Conservation (phyloP, 768 basidiomycete species). For the Russula dissimulans region DNA sequence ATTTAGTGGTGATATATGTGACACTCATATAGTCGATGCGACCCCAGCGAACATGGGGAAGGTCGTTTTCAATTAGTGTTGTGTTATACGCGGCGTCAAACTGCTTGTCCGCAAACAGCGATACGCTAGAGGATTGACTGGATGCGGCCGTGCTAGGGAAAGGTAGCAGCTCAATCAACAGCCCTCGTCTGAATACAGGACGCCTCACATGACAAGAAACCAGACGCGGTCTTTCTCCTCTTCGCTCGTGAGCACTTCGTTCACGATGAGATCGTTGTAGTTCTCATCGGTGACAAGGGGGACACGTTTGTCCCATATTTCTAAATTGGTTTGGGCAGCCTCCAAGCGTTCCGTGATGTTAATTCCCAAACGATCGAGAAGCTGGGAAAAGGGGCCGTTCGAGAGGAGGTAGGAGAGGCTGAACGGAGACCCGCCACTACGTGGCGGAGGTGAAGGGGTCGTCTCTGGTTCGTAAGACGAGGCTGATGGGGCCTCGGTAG, state of each 20-base stretch:
- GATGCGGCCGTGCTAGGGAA: conserved; percentile 45
- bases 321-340: conserved; percentile 25
- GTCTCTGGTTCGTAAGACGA: conserved; percentile 15
- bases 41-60: conserved; percentile 70
- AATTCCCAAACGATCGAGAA: conserved; percentile 54
- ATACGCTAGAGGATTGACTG: conserved; percentile 52
- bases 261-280: conserved; percentile 59
- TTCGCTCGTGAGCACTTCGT: conserved; percentile 48
- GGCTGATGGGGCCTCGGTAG: conserved; percentile 15
- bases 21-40: conserved; percentile 85
- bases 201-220: conserved; percentile 64
- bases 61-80: conserved; percentile 46
- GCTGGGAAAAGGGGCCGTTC: conserved; percentile 41
- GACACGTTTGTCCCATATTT: conserved; percentile 62
- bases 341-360: conserved; percentile 55
- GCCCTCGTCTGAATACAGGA: background rate
- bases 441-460: background rate
- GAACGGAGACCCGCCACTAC: conserved; percentile 4
- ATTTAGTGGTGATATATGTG: conserved; percentile 74
- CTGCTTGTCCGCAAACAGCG: conserved; percentile 57
- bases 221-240: conserved; percentile 68
- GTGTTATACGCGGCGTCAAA: conserved; percentile 72
- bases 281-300: conserved; percentile 78
- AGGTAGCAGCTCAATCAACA: background rate
- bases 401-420: conserved; percentile 34